Percentiles rank a stretch among this genome's conserved stretches.
phyloP scores from a whole-genome alignment of 192 early-diverging fungal genomes.

The Oehlia diaphana region DNA sequence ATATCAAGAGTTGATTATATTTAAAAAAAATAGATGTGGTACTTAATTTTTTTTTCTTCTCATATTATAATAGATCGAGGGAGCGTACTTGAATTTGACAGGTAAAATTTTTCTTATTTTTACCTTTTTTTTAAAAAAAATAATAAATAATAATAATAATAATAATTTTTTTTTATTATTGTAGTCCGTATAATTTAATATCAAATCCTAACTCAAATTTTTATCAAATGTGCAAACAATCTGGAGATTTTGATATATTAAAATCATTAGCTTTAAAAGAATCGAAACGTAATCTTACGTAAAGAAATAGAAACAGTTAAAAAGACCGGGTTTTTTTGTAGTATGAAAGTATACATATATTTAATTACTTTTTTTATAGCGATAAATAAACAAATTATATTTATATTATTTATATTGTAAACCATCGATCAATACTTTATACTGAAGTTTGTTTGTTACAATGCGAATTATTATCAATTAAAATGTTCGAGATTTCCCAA shows the following conservation, averaged over 20 bases:
- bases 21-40: slow-evolving; percentile 41
- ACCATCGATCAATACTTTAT: too few relatives aligned
- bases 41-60: slow-evolving; percentile 27
- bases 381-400: too few relatives aligned
- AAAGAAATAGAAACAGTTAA: too few relatives aligned
- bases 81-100: slow-evolving; percentile 73
- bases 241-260: slow-evolving; percentile 68
- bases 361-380: too few relatives aligned
- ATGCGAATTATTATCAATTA: too few relatives aligned
- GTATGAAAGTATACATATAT: too few relatives aligned
- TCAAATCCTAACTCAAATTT: slow-evolving; percentile 63
- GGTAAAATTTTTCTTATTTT: slow-evolving; percentile 23
- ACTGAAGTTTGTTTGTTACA: too few relatives aligned
- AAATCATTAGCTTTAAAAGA: too few relatives aligned
- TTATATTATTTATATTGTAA: too few relatives aligned
- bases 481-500: too few relatives aligned
- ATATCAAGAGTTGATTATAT: background rate
- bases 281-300: too few relatives aligned
- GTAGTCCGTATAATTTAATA: slow-evolving; percentile 70
- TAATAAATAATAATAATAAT: background rate
- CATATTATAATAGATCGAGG: slow-evolving; percentile 59
- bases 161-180: background rate
- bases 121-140: background rate
- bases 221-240: slow-evolving; percentile 73
- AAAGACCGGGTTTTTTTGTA: too few relatives aligned